phyloP scores from a whole-genome alignment of 176 grass and related monocot species.

The Thalia dealbata region DNA sequence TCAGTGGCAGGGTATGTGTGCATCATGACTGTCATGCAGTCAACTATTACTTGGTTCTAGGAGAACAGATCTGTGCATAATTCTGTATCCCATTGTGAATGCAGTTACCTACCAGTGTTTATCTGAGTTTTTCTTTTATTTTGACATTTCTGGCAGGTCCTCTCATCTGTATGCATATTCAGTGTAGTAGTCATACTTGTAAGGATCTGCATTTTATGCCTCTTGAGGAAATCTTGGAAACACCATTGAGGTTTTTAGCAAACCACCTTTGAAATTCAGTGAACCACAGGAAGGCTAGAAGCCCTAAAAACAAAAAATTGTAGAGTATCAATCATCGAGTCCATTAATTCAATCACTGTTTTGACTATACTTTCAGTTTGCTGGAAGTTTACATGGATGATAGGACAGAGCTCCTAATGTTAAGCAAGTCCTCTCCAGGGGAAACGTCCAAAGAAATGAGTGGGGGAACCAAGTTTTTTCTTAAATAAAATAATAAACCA shows the following conservation, averaged over 20 bases:
- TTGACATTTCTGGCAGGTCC: neutral
- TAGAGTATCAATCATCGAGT: neutral
- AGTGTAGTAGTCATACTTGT: neutral
- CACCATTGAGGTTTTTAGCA: no score
- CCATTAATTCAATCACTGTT: neutral
- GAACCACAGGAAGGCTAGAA: no score
- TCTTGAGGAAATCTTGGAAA: neutral
- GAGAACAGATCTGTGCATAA: neutral
- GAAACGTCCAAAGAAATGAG: neutral
- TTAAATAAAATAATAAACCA: neutral
- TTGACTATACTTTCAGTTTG: neutral
- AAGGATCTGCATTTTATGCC: neutral
- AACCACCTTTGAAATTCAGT: no score
- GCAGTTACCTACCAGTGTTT: neutral
- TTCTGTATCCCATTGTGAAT: neutral
- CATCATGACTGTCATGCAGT: neutral
- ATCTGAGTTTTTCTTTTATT: neutral
- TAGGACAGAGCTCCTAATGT: neutral
- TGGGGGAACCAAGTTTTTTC: neutral
- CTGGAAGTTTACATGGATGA: neutral
- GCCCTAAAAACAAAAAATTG: neutral
- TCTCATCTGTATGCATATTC: neutral
- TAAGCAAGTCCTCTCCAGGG: neutral
- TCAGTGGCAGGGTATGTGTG: slow-evolving; percentile 64
- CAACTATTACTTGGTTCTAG: neutral